These are phyloP conservation scores for Fusarium albidum DNA, from an alignment of 2,329 filamentous ascomycete genomes.

Conservation along the genomic window DNA sequence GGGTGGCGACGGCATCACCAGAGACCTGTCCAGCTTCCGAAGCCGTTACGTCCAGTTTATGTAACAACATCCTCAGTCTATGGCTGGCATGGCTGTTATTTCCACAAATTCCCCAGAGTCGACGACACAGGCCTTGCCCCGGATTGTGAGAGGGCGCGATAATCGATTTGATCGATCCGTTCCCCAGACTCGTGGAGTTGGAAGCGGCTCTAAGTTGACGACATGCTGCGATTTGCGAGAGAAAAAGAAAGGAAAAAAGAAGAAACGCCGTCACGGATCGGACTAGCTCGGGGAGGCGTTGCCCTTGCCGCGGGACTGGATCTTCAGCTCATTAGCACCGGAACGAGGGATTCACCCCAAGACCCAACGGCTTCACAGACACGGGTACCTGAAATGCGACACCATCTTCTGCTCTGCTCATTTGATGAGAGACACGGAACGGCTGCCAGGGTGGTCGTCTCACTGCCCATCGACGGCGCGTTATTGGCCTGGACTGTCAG, in stretches of 20 bases:
- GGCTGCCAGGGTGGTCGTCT: no score
- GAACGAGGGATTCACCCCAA: no score
- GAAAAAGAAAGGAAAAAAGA: not conserved
- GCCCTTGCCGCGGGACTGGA: conserved; percentile 23
- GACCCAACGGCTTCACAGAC: conserved; percentile 1
- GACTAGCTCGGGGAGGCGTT: conserved; percentile 7
- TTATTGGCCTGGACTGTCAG: no score
- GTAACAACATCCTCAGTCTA: conserved; percentile 35
- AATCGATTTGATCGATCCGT: conserved; percentile 11
- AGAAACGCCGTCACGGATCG: not conserved
- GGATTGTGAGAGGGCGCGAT: no score
- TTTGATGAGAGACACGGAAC: no score
- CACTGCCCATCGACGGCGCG: no score
- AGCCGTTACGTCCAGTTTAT: conserved; percentile 38
- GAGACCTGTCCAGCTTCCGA: conserved; percentile 4
- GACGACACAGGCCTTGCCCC: conserved; percentile 13
- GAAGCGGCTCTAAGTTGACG: conserved; percentile 8
- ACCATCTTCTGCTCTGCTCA: no score
- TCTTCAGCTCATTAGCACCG: conserved; percentile 33
- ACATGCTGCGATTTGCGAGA: conserved; percentile 1
- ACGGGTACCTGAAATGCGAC: no score
- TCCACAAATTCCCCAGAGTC: conserved; percentile 34
- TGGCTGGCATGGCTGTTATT: conserved; percentile 25
- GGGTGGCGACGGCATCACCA: no score
- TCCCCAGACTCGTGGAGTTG: conserved; percentile 23